Evolutionary conservation across 2,329 filamentous ascomycete species (phyloP).

Genomic region (Fusarium cicatricum): DNA sequence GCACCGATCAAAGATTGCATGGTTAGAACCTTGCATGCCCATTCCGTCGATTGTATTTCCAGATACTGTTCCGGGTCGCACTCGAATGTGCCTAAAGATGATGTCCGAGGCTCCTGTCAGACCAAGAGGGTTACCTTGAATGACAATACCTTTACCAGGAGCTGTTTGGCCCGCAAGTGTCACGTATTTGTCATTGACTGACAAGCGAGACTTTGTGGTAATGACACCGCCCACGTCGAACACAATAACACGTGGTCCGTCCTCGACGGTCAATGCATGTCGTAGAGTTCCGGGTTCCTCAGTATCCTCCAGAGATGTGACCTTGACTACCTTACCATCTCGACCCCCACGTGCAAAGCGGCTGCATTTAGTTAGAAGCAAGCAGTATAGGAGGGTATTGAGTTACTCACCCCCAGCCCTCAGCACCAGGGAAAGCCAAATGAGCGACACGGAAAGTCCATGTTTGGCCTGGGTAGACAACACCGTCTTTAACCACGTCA

Average conservation of each 20-base stretch:
- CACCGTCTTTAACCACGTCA: neutral
- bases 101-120: conserved; percentile 44
- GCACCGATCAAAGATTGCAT: conserved; percentile 47
- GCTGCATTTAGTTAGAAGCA: neutral
- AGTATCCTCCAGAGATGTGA: conserved; percentile 44
- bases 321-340: conserved; percentile 46
- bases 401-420: conserved; percentile 43
- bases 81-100: conserved; percentile 40
- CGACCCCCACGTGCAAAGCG: conserved; percentile 47
- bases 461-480: neutral
- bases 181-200: conserved; percentile 53
- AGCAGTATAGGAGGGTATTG: neutral
- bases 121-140: conserved; percentile 45
- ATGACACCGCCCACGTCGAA: conserved; percentile 57
- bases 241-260: conserved; percentile 53
- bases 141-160: conserved; percentile 51
- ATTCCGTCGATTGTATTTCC: conserved; percentile 46
- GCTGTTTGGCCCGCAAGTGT: conserved; percentile 57
- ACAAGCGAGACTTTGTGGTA: conserved; percentile 52
- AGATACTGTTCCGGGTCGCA: conserved; percentile 43
- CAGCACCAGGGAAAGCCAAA: conserved; percentile 46
- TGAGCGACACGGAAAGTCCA: conserved; percentile 33
- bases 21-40: conserved; percentile 47
- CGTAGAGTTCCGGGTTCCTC: conserved; percentile 43
- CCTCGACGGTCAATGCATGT: conserved; percentile 48